Percentiles rank a stretch among this genome's conserved stretches.
Evolutionary conservation across 805 yeast genomes (phyloP).

Genomic region (Maudiozyma bulderi): DNA sequence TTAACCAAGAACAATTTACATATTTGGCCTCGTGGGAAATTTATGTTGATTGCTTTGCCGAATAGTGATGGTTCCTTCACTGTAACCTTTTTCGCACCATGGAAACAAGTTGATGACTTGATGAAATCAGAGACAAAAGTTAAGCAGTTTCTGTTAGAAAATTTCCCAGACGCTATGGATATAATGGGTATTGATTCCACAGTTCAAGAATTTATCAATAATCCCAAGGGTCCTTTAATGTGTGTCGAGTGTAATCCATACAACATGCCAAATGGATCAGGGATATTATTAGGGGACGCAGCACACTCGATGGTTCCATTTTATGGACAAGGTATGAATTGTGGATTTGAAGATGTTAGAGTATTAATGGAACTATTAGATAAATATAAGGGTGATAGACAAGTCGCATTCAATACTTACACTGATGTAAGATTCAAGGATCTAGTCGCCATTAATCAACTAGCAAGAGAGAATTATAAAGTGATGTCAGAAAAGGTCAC

Average conservation of each 20-base stretch:
- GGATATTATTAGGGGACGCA: constrained; percentile 78
- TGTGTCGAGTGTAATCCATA: constrained; percentile 65
- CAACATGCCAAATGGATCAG: constrained; percentile 46
- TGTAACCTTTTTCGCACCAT: constrained; percentile 79
- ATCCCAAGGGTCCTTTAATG: constrained; percentile 73
- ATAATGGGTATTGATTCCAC: constrained; percentile 55
- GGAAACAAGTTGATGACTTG: constrained; percentile 50
- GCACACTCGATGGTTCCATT: constrained; percentile 98
- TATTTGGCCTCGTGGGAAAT: constrained; percentile 84
- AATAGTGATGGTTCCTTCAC: constrained; percentile 82
- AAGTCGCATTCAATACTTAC: constrained; percentile 45
- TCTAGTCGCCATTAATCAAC: constrained; percentile 60
- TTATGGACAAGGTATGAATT: constrained; percentile 94
- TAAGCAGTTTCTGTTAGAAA: constrained; percentile 41
- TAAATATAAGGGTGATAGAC: constrained; percentile 31
- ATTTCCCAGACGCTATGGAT: constrained; percentile 68
- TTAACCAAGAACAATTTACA: constrained; percentile 72
- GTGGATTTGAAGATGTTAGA: constrained; percentile 87
- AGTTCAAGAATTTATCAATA: constrained; percentile 38
- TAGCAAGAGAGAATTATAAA: constrained; percentile 71
- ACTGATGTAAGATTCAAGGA: constrained; percentile 51
- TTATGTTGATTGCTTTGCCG: constrained; percentile 84
- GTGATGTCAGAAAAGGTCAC: constrained; percentile 83
- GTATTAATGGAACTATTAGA: constrained; percentile 47
- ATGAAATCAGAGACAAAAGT: constrained; percentile 31